phyloP scores from a whole-genome alignment of 2,329 filamentous ascomycete species.

The Scolecobasidium constrictum region DNA sequence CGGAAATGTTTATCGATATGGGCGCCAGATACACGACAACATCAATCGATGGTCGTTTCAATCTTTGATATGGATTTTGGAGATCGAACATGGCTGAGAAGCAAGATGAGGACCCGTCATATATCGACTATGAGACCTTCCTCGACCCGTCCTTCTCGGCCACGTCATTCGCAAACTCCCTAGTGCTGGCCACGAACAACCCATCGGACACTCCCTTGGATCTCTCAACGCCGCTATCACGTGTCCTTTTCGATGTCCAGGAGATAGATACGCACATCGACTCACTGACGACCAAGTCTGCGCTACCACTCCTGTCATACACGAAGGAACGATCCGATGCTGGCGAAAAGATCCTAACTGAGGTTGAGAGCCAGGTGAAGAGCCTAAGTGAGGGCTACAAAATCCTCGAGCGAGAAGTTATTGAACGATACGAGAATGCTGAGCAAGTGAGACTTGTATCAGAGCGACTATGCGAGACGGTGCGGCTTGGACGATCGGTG shows the following conservation, averaged over 20 bases:
- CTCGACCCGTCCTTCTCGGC: conserved; percentile 74
- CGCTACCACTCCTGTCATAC: conserved; percentile 68
- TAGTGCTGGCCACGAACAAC: conserved; percentile 87
- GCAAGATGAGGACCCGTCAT: conserved; percentile 53
- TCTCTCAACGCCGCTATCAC: conserved; percentile 84
- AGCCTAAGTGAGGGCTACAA: conserved; percentile 76
- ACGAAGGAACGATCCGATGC: conserved; percentile 65
- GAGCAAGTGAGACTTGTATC: conserved; percentile 72
- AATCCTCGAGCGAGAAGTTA: conserved; percentile 75
- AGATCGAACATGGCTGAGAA: conserved; percentile 6
- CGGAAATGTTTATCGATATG: too few relatives aligned
- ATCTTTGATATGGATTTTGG: too few relatives aligned
- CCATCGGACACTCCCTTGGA: conserved; percentile 81
- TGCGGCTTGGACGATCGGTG: conserved; percentile 66
- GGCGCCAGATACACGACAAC: too few relatives aligned
- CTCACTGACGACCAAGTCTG: conserved; percentile 71
- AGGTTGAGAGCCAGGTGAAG: conserved; percentile 70
- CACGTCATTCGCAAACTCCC: conserved; percentile 71
- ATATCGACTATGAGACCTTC: conserved; percentile 93
- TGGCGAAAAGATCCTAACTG: conserved; percentile 59
- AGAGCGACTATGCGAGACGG: conserved; percentile 67
- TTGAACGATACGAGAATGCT: conserved; percentile 74
- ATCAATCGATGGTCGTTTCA: too few relatives aligned
- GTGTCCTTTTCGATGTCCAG: conserved; percentile 91
- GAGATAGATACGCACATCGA: conserved; percentile 97